These are phyloP conservation scores for Kluyveromyces sp. DNA, from an alignment of 1,139 yeast genomes.

Conservation along the genomic window DNA sequence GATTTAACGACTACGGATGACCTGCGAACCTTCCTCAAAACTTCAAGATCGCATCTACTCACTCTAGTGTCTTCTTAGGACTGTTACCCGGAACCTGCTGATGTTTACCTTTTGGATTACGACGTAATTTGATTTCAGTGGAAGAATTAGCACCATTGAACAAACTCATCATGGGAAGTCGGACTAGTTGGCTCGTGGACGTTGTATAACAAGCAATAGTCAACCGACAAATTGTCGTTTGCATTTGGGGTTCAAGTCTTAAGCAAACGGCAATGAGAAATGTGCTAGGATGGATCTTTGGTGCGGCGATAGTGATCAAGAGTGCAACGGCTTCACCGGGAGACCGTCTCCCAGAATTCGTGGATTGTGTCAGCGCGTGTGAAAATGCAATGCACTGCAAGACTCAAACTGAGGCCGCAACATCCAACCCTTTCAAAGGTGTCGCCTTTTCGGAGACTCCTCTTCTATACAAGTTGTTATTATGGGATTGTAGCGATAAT, in stretches of 20 bases:
- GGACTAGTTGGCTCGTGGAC: too few relatives aligned
- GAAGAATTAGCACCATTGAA: too few relatives aligned
- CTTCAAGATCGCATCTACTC: constrained; percentile 12
- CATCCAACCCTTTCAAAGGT: constrained; percentile 29
- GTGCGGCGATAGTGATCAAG: neutral
- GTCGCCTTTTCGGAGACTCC: constrained; percentile 31
- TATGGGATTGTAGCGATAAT: constrained; percentile 76
- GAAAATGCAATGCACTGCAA: constrained; percentile 33
- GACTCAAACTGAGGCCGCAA: constrained; percentile 18
- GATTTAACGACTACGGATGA: constrained; percentile 15
- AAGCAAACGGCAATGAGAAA: neutral
- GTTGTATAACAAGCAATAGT: neutral
- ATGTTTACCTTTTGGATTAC: too few relatives aligned
- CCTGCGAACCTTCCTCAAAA: constrained; percentile 15
- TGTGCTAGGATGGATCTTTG: neutral
- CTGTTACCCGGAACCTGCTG: neutral
- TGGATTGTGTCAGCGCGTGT: constrained; percentile 60
- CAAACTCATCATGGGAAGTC: too few relatives aligned
- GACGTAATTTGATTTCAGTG: too few relatives aligned
- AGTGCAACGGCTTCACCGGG: constrained; percentile 56
- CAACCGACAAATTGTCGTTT: neutral
- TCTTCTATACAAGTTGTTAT: constrained; percentile 35
- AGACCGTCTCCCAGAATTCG: constrained; percentile 65
- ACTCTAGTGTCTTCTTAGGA: neutral
- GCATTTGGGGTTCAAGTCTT: neutral